Conservation (phyloP, 768 basidiomycete species). For the Coprinopsis cinerea region DNA sequence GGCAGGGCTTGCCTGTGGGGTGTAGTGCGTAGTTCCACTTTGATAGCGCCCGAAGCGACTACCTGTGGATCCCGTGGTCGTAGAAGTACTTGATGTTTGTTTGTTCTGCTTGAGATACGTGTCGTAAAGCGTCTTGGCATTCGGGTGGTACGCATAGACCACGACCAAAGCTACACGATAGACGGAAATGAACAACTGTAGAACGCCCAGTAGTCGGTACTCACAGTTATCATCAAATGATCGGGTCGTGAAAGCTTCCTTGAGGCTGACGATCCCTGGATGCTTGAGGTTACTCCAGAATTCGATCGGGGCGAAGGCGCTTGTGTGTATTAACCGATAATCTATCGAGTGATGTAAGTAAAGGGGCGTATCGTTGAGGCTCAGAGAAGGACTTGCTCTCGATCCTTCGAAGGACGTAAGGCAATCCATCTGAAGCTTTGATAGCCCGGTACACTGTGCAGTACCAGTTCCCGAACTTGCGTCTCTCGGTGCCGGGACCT, state of each 20-base stretch:
- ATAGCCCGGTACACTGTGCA: slow-evolving; percentile 82
- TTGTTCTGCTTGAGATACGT: slow-evolving; percentile 60
- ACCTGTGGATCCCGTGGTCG: background rate
- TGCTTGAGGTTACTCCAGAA: slow-evolving; percentile 81
- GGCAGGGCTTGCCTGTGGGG: slow-evolving; percentile 21
- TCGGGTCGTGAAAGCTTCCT: slow-evolving; percentile 93
- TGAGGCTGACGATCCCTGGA: slow-evolving; percentile 76
- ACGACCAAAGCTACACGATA: slow-evolving; percentile 71
- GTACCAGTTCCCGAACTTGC: slow-evolving; percentile 81
- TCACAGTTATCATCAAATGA: slow-evolving; percentile 89
- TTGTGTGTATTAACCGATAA: slow-evolving; percentile 75
- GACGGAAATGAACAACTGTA: background rate
- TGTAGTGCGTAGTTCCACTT: slow-evolving; percentile 17
- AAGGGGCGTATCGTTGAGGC: background rate
- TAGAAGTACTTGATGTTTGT: slow-evolving; percentile 18
- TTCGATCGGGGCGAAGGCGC: slow-evolving; percentile 79
- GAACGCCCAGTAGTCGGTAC: slow-evolving; percentile 21
- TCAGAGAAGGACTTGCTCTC: slow-evolving; percentile 57
- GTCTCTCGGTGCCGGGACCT: slow-evolving; percentile 43
- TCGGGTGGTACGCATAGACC: slow-evolving; percentile 84
- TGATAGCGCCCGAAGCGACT: slow-evolving; percentile 5
- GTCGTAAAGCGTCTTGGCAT: slow-evolving; percentile 76
- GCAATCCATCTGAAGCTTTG: slow-evolving; percentile 65
- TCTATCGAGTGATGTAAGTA: slow-evolving; percentile 38
- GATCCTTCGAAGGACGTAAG: slow-evolving; percentile 76